Base-by-base conservation (phyloP, 1,284 basidiomycete genomes). In the Ustilago cynodontis region DNA sequence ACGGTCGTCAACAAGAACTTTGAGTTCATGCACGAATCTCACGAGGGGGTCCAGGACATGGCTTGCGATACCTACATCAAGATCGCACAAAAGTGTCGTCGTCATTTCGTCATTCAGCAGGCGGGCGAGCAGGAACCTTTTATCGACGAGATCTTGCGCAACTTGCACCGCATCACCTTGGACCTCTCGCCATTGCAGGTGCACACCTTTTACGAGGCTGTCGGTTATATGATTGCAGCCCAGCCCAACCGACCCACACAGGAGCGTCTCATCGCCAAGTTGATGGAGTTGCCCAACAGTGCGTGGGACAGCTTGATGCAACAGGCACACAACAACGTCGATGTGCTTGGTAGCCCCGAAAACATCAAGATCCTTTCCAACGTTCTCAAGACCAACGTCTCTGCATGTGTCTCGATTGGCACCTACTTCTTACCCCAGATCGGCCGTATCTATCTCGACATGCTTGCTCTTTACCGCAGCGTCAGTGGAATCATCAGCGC, bases 51-150 rank as follows among this genome's bases (percentile, higher is more conserved):
- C 13, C 97, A 99, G 87, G 97, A 99, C 87, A 99, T 99, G 97
- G 97, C 97, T 54, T 99, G 97, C 87, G 97, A 99, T 87, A 99
- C 97, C 0, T 99, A 99, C 88, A 98, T 99, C 89, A 99, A 99
- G 88, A 99, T 99, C 82, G 95, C 97, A 22, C 96, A 99, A 86
- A 99, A 98, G 88, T 99, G 97, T 86, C 90, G 95, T 53, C 90
- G 96, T 61, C 97, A 99, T 87, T 99, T 99, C 82, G 95, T 99
- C 69, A 96, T 98, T 92, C 94, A 97, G 86, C 97, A 99, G 87
- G 93, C 94, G 2, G 95, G 95, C 73, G 97, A 99, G 87, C 91
- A 92, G 71, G 97, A 99, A 86, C 97, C 97, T 1, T 99, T 99
- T 87, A 93, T 99, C 55, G 96, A 99, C 83, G 97, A 99, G 88